Conservation (phyloP, 306 rosid species). For the Hippophae gyantsensis region DNA sequence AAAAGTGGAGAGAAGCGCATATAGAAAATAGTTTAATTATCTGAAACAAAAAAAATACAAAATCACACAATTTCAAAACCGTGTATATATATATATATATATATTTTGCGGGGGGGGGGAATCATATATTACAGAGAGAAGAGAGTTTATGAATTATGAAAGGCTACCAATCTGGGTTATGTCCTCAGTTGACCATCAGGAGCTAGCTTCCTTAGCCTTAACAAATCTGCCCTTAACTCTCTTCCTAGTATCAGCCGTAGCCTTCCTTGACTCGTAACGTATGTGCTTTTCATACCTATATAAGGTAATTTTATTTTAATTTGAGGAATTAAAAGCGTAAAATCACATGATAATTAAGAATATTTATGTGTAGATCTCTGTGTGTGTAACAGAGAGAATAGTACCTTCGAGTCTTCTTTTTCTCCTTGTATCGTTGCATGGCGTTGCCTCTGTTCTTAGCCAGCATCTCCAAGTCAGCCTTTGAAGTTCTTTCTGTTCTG, state of each 20-base stretch:
- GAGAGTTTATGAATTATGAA: neutral
- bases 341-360: neutral
- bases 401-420: constrained; percentile 59
- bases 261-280: constrained; percentile 63
- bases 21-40: too few relatives aligned
- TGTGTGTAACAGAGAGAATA: neutral
- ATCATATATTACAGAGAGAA: neutral
- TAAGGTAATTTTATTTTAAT: too few relatives aligned
- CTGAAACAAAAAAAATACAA: too few relatives aligned
- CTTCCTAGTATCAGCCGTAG: constrained; percentile 65
- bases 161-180: too few relatives aligned
- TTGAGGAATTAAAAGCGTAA: too few relatives aligned
- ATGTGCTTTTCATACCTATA: constrained; percentile 59
- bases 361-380: neutral
- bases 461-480: constrained; percentile 20
- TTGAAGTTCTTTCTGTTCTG: constrained; percentile 25
- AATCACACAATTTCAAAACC: too few relatives aligned
- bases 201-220: constrained; percentile 36
- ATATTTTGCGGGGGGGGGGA: too few relatives aligned
- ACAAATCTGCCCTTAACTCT: constrained; percentile 68
- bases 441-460: constrained; percentile 61
- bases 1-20: too few relatives aligned
- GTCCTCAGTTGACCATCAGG: constrained; percentile 4
- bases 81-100: too few relatives aligned
- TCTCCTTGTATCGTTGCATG: constrained; percentile 74